Conservation (phyloP, 1,284 basidiomycete genomes). For the Phaffia rhodozyma region DNA sequence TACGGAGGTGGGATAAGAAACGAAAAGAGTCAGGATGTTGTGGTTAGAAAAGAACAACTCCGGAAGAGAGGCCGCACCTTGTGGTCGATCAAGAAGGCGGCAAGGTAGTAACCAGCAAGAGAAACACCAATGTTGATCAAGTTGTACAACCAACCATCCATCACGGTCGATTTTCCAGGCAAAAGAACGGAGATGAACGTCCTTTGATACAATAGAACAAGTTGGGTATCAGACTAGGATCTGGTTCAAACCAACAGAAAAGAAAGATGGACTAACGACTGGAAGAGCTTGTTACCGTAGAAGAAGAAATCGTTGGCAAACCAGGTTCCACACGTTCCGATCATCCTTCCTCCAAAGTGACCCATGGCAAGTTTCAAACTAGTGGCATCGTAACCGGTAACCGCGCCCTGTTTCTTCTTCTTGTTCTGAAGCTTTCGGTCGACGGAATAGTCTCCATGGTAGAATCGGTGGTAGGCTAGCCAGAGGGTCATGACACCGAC, state of each 20-base stretch:
- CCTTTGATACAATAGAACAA: slow-evolving; percentile 28
- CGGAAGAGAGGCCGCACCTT: slow-evolving; percentile 31
- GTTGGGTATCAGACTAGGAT: background rate
- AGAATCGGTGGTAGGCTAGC: slow-evolving; percentile 44
- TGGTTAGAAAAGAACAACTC: background rate
- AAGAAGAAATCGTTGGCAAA: slow-evolving; percentile 44
- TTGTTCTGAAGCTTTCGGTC: slow-evolving; percentile 13
- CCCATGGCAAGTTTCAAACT: slow-evolving; percentile 40
- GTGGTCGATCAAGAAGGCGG: slow-evolving; percentile 45
- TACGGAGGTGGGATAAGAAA: slow-evolving; percentile 24
- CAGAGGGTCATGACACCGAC: slow-evolving; percentile 42
- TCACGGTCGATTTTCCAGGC: slow-evolving; percentile 25
- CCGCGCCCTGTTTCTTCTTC: slow-evolving; percentile 36
- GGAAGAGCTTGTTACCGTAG: slow-evolving; percentile 32
- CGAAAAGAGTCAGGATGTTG: slow-evolving; percentile 19
- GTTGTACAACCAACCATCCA: slow-evolving; percentile 41
- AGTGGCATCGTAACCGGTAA: slow-evolving; percentile 41
- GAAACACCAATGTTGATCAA: slow-evolving; percentile 40
- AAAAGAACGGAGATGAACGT: slow-evolving; percentile 40
- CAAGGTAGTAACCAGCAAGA: slow-evolving; percentile 43
- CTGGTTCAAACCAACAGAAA: slow-evolving; percentile 27
- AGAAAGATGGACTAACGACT: slow-evolving; percentile 3
- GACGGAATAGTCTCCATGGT: slow-evolving; percentile 31
- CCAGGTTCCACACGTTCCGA: slow-evolving; percentile 30
- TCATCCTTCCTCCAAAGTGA: slow-evolving; percentile 42